Evolutionary conservation across 2,329 filamentous ascomycete species (phyloP), one percentile per base, ranked within the genome.

Genomic region (Neurospora sp.): DNA sequence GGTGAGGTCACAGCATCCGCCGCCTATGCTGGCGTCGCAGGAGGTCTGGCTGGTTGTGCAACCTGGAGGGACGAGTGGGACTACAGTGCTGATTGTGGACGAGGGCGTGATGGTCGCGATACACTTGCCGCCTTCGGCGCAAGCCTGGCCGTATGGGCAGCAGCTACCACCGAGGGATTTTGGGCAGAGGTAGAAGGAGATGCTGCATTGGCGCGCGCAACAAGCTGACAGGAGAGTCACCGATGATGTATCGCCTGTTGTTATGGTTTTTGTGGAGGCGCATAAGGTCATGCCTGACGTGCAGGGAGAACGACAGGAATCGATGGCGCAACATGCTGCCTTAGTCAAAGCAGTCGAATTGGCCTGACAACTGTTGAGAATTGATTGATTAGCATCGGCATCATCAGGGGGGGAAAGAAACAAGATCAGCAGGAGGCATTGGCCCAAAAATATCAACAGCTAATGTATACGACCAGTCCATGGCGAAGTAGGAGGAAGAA

Each of bases 1-100:
- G 0, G 81, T 81, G 9, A 78, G 75, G 69, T 81, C 76, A 75
- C 86, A 89, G 76, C 86, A 89, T 11, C 85, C 80, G 19, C 82
- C 82, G 70, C 85, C 84, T 38, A 84, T 79, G 1, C 70, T 74
- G 9, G 70, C 40, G 19, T 83, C 78, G 73, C 86, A 88, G 33
- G 79, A 79, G 73, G 82, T 87, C 67, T 79, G 75, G 73, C 80
- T 81, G 33, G 81, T 80, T 66, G 71, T 74, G 11, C 80, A 80
- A 68, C 84, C 85, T 1, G 72, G 71, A 1, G 83, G 81, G 40
- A 79, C 72, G 73, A 83, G 82, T 73, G 83, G 84, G 23, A 79
- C 73, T 15, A 76, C 73, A 9, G 76, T 73, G 8, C 74, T 77
- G 46, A 70, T 67, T 46, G 78, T 77, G 19, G 76, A 74, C 38